Percentiles rank a stretch among this genome's conserved stretches.
phyloP scores from a whole-genome alignment of 257 asterid genomes.

The Apocynum venetum region DNA sequence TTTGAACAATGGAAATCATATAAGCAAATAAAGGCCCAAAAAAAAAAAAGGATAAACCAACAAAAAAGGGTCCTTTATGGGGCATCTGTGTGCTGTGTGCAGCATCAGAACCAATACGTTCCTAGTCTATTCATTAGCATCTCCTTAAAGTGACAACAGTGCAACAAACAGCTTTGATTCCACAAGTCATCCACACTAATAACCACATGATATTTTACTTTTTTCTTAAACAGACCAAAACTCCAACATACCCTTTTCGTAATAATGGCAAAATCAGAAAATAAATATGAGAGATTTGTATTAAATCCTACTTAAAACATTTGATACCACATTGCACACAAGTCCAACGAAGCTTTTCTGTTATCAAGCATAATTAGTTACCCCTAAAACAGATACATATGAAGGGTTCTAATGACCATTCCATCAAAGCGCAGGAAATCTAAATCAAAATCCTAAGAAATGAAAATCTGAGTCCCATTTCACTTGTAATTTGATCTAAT shows the following conservation, averaged over 20 bases:
- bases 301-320: not conserved
- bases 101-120: not conserved
- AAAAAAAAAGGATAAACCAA: not conserved
- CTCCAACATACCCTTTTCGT: not conserved
- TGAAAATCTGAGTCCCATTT: no score
- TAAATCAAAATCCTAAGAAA: no score
- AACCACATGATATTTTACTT: not conserved
- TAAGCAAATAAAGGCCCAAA: not conserved
- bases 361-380: not conserved
- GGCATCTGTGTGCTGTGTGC: not conserved
- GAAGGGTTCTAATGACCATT: no score
- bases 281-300: not conserved
- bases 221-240: not conserved
- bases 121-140: not conserved
- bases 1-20: not conserved
- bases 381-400: no score
- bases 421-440: no score
- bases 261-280: not conserved
- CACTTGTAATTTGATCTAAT: no score
- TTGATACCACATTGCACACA: not conserved
- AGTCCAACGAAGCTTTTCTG: not conserved
- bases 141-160: not conserved
- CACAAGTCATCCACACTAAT: not conserved
- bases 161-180: not conserved
- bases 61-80: not conserved